phyloP scores from a whole-genome alignment of 305 asterid genomes.

The Stenogyne calaminthoides region DNA sequence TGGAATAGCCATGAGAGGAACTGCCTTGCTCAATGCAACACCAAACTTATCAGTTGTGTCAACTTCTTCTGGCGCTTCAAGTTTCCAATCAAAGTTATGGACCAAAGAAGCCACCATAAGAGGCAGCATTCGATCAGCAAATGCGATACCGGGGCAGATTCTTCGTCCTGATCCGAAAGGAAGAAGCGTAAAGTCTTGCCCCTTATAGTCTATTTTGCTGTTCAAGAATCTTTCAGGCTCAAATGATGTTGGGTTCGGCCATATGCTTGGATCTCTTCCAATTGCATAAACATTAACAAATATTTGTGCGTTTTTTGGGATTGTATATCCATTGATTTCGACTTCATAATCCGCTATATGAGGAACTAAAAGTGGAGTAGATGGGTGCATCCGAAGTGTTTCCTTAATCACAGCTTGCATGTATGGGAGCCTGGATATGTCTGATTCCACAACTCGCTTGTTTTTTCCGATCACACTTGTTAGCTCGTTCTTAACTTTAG shows the following conservation, averaged over 20 bases:
- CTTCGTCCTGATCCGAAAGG: slow-evolving; percentile 48
- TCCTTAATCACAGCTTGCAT: slow-evolving; percentile 41
- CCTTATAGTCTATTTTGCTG: slow-evolving; percentile 25
- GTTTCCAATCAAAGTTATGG: background rate
- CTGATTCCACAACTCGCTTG: slow-evolving; percentile 37
- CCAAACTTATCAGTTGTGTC: background rate
- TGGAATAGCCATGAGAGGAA: background rate
- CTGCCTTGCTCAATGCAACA: background rate
- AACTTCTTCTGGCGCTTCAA: background rate
- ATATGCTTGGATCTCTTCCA: slow-evolving; percentile 39
- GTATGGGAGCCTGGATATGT: slow-evolving; percentile 37
- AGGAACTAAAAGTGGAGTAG: slow-evolving; percentile 41
- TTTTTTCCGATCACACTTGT: slow-evolving; percentile 26
- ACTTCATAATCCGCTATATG: slow-evolving; percentile 36
- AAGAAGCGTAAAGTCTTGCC: slow-evolving; percentile 17
- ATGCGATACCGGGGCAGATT: slow-evolving; percentile 43
- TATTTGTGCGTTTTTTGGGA: slow-evolving; percentile 40
- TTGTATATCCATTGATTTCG: slow-evolving; percentile 30
- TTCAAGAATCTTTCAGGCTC: slow-evolving; percentile 42
- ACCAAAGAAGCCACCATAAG: background rate
- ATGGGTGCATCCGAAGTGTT: slow-evolving; percentile 41
- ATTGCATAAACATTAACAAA: slow-evolving; percentile 44
- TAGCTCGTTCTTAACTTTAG: slow-evolving; percentile 4
- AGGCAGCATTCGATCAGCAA: slow-evolving; percentile 13
- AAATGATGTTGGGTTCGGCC: slow-evolving; percentile 41